Percentiles rank a stretch among this genome's conserved stretches.
phyloP scores from a whole-genome alignment of 1,284 basidiomycete species.

The Trametes hirsuta region DNA sequence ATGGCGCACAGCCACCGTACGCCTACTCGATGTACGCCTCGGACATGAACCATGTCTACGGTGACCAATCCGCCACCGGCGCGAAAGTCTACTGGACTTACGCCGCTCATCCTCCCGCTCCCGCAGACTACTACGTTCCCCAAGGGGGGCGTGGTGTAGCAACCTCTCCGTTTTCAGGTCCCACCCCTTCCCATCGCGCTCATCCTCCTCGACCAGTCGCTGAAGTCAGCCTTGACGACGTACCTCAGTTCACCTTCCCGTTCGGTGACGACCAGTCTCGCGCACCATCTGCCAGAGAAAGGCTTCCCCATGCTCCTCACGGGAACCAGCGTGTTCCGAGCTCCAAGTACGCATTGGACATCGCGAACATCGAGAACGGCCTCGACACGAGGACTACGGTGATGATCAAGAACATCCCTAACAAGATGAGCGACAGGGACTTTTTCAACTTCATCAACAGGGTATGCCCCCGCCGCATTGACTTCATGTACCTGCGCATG shows the following conservation, averaged over 20 bases:
- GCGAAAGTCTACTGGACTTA: conserved; percentile 23
- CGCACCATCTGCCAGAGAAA: not conserved
- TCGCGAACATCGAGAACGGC: conserved; percentile 73
- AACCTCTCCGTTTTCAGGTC: conserved; percentile 7
- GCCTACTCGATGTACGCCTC: conserved; percentile 15
- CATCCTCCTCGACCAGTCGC: conserved; percentile 1
- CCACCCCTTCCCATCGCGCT: conserved; percentile 7
- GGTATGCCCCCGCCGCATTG: conserved; percentile 70
- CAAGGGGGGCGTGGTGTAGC: conserved; percentile 1
- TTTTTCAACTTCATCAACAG: conserved; percentile 68
- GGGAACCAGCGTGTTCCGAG: conserved; percentile 31
- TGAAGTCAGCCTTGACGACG: not conserved
- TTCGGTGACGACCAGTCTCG: conserved; percentile 1
- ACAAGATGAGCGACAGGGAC: conserved; percentile 84
- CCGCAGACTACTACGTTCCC: conserved; percentile 25
- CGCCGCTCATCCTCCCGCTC: conserved; percentile 18
- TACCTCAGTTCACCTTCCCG: not conserved
- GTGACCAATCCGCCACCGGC: not conserved
- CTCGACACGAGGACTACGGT: conserved; percentile 82
- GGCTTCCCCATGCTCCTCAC: not conserved
- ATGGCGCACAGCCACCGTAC: conserved; percentile 15
- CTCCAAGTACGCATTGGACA: conserved; percentile 71
- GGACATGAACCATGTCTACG: conserved; percentile 5
- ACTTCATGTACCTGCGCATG: conserved; percentile 86
- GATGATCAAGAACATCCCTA: conserved; percentile 90